A percentile compares a stretch with the other conserved stretches of the same genome.
Conservation (phyloP, 2,329 filamentous ascomycete genomes). For the Ceratocystis variospora region DNA sequence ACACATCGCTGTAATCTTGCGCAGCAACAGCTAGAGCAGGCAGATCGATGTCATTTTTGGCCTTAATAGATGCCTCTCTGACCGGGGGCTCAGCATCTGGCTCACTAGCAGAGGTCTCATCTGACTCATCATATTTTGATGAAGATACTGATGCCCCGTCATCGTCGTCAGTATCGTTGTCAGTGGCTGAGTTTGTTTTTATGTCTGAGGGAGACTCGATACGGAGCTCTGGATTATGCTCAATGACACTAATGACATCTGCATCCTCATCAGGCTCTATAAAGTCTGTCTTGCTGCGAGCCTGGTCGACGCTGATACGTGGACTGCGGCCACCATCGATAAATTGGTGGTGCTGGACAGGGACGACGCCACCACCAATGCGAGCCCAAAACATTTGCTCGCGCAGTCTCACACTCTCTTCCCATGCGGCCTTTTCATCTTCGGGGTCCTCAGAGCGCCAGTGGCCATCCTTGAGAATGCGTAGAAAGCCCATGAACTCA, state of each 20-base stretch:
- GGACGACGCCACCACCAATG: constrained; percentile 81
- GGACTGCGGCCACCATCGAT: constrained; percentile 23
- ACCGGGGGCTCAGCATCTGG: constrained; percentile 14
- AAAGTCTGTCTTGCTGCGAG: not conserved
- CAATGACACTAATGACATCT: constrained; percentile 3
- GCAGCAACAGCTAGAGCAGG: constrained; percentile 1
- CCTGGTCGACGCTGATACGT: constrained; percentile 24
- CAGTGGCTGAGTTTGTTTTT: not conserved
- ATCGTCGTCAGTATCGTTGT: not conserved
- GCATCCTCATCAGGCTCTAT: constrained; percentile 1
- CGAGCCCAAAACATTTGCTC: constrained; percentile 97
- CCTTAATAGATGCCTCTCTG: not conserved
- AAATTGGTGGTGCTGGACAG: constrained; percentile 30
- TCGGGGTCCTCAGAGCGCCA: constrained; percentile 74
- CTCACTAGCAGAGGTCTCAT: constrained; percentile 10
- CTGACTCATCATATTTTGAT: constrained; percentile 8
- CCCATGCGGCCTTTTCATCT: constrained; percentile 80
- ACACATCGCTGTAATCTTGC: constrained; percentile 17
- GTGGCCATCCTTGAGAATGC: constrained; percentile 84
- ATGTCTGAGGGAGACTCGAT: not conserved
- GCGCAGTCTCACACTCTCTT: constrained; percentile 76
- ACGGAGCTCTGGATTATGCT: not conserved
- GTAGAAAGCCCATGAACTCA: constrained; percentile 81
- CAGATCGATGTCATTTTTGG: not conserved
- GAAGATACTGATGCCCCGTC: constrained; percentile 7